Conservation (phyloP, 2,329 filamentous ascomycete species). For the Penicillium sp. region DNA sequence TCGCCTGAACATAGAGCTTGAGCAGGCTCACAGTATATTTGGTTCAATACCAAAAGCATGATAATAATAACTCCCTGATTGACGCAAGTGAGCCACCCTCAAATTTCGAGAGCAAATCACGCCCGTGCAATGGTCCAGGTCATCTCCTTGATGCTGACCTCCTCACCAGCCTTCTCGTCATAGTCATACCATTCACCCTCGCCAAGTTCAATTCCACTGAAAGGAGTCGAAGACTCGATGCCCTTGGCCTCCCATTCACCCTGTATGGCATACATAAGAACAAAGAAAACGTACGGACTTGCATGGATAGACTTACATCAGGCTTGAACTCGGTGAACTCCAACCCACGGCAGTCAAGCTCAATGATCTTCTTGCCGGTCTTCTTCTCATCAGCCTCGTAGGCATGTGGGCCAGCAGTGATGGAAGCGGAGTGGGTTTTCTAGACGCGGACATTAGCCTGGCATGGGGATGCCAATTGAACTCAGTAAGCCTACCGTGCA, state of each 20-base stretch:
- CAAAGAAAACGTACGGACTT: not conserved
- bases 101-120: conserved; percentile 43
- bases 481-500: conserved; percentile 70
- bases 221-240: conserved; percentile 76
- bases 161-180: conserved; percentile 87
- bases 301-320: conserved; percentile 61
- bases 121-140: conserved; percentile 81
- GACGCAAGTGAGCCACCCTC: not conserved
- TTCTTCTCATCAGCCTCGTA: conserved; percentile 60
- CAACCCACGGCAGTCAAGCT: conserved; percentile 90
- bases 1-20: not conserved
- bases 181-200: conserved; percentile 99
- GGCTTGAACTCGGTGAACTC: conserved; percentile 90
- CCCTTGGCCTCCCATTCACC: conserved; percentile 90
- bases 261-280: conserved; percentile 45
- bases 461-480: not conserved
- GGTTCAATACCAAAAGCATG: not conserved
- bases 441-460: conserved; percentile 17
- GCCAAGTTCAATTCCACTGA: conserved; percentile 74
- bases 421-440: conserved; percentile 67
- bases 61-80: not conserved
- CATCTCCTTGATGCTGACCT: conserved; percentile 88
- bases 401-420: conserved; percentile 70
- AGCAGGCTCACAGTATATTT: not conserved
- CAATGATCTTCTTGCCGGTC: conserved; percentile 76